Base-by-base conservation (phyloP, 1,284 basidiomycete species). In the Coniferiporia weirii region DNA sequence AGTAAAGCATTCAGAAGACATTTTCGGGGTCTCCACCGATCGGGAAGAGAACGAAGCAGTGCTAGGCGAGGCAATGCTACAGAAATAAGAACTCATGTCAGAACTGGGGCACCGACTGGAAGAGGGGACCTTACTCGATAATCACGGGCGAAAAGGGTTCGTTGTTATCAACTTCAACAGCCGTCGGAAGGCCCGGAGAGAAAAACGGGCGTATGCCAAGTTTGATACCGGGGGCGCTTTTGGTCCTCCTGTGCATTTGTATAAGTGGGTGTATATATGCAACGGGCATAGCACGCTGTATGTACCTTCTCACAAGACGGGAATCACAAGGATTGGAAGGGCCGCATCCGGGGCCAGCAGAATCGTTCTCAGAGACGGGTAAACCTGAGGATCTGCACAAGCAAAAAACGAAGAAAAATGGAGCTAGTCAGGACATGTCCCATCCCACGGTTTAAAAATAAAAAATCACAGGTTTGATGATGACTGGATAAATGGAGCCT, bases 221-320 rank as follows among this genome's bases (percentile, higher is more conserved):
- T 40, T 61, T 61, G 38, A 56, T 32, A 36, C 55, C 59, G n/a
- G 59, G 59, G 2, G 59, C 55, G 40, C 59, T 61, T 20, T 57
- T 61, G 45, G 59, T 61, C 36, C 59, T 61, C 54, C 59, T 61
- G 40, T 52, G 40, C 46, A 17, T 15, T 17, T 9, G 40, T 10
- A 20, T 57, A 38, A 60, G 10, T 22, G 35, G 27, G 3, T 20
- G 20, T 15, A 6, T 46, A 20, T 9, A 46, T n/a, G 15, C 15
- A 46, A 46, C n/a, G 40, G 19, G 17, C n/a, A 19, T 3, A 20
- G n/a, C 44, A 8, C 44, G 44, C 43, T 17, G 52, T 22, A 9
- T 40, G 9, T 45, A 54, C 53, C 53, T 54, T 22, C 53, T 43
- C n/a, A 54, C 40, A 15, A 27, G 53, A 19, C 20, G 43, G 38